Percentiles rank a stretch among this genome's conserved stretches.
These are phyloP conservation scores for Davidsoniella eucalypti DNA, from an alignment of 2,329 filamentous ascomycete species.

Conservation along the genomic window DNA sequence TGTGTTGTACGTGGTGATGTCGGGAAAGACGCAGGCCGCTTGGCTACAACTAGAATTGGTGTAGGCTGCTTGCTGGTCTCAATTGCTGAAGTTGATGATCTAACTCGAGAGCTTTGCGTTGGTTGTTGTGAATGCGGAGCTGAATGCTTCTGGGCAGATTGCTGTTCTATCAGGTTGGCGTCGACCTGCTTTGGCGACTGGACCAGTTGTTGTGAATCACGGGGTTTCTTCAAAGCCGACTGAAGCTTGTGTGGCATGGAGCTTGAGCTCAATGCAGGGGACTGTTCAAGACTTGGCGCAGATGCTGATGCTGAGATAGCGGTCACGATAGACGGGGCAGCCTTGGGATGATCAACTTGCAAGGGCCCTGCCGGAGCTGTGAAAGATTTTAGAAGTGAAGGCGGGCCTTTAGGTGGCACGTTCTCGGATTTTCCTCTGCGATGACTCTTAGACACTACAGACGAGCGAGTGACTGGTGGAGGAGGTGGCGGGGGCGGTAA, in stretches of 20 bases:
- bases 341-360: not conserved
- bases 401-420: conserved; percentile 6
- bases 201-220: not conserved
- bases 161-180: conserved; percentile 12
- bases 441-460: conserved; percentile 16
- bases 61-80: conserved; percentile 10
- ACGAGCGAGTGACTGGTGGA: conserved; percentile 18
- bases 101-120: conserved; percentile 15
- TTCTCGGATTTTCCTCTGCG: conserved; percentile 11
- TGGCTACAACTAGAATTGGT: conserved; percentile 13
- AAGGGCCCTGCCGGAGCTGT: not conserved
- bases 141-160: not conserved
- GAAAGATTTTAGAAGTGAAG: conserved; percentile 3
- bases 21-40: conserved; percentile 24
- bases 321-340: conserved; percentile 5
- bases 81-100: conserved; percentile 18
- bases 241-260: conserved; percentile 10
- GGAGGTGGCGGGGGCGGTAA: too few relatives aligned
- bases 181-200: conserved; percentile 14
- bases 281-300: conserved; percentile 13
- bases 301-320: conserved; percentile 9
- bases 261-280: conserved; percentile 15
- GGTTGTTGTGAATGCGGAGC: not conserved
- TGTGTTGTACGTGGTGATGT: conserved; percentile 17
- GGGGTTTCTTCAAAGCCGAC: conserved; percentile 8